Conservation (phyloP, 2,329 filamentous ascomycete genomes). For the Fusarium tanahbumbuense region DNA sequence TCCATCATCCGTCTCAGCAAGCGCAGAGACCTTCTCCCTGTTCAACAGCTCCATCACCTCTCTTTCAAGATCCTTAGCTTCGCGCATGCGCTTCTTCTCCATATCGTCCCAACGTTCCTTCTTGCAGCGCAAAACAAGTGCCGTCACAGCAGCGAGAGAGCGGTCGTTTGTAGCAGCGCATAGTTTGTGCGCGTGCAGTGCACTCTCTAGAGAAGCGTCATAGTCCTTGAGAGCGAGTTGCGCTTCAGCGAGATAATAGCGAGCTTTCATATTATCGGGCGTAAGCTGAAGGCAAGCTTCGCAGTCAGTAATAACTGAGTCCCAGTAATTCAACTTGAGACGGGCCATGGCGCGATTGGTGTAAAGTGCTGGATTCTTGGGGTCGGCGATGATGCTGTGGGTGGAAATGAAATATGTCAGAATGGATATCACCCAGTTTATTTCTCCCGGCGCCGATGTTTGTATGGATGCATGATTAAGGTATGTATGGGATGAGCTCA, state of each 20-base stretch:
- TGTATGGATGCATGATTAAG: background rate
- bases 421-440: background rate
- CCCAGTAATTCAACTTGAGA: slow-evolving; percentile 78
- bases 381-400: slow-evolving; percentile 78
- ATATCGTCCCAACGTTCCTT: slow-evolving; percentile 85
- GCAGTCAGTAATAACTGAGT: slow-evolving; percentile 82
- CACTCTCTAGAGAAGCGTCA: slow-evolving; percentile 77
- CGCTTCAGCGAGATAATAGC: slow-evolving; percentile 85
- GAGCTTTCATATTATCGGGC: slow-evolving; percentile 78
- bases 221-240: slow-evolving; percentile 74
- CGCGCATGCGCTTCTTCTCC: slow-evolving; percentile 71
- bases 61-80: slow-evolving; percentile 67
- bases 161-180: slow-evolving; percentile 73
- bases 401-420: slow-evolving; percentile 11
- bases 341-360: slow-evolving; percentile 90
- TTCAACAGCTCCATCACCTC: slow-evolving; percentile 68
- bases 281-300: slow-evolving; percentile 77
- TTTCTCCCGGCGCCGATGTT: background rate
- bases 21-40: slow-evolving; percentile 57
- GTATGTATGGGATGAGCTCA: slow-evolving; percentile 52
- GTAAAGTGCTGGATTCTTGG: slow-evolving; percentile 81
- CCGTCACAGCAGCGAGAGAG: slow-evolving; percentile 77
- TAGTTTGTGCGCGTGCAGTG: slow-evolving; percentile 77
- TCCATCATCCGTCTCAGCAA: slow-evolving; percentile 57
- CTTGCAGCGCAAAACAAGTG: slow-evolving; percentile 81